Evolutionary conservation across 2,329 filamentous ascomycete species (phyloP), one percentile per base, ranked within the genome.

Genomic region (Lasiodiplodia hormozganensis): DNA sequence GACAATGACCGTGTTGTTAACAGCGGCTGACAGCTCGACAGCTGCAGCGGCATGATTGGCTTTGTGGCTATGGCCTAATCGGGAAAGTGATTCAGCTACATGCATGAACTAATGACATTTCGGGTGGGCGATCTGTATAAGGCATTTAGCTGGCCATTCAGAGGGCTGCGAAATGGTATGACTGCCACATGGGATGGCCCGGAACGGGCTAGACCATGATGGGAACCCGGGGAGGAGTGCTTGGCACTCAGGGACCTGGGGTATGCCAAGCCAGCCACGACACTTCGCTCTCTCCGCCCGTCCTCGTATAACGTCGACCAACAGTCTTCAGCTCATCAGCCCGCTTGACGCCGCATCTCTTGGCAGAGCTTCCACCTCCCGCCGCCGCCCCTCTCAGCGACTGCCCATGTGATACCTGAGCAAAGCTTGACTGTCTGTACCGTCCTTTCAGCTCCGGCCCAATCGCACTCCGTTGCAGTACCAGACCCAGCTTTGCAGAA

Each of bases 231-330:
- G 34, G 10, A 10, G 31, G 31, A 34, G 31, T 34, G 31, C 40
- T 62, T 52, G 40, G 43, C 58, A 18, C 12, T 49, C 57, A 62
- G 57, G 40, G 23, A 62, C 58, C 21, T 21, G 25, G 18, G 8
- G 23, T 5, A 10, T 52, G 60, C 60, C 60, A 64, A 64, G 60
- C 58, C 58, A 62, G 58, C 58, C 58, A 62, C 58, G 5, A n/a
- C 43, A 34, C 40, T 16, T 21, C 23, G 18, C 47, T 11, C 60
- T n/a, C 47, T 52, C 43, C 43, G 60, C 60, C 28, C 43, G 21
- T 52, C 23, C 60, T 64, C 47, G 60, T 52, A 49, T 34, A 16
- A 12, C 21, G 7, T n/a, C 28, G 60, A 18, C 25, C 51, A 62
- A 28, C 25, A 36, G 43, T n/a, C 3, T 47, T 52, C 47, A 64